These are phyloP conservation scores for Epichloe elymi DNA, from an alignment of 2,329 filamentous ascomycete genomes.

Conservation along the genomic window DNA sequence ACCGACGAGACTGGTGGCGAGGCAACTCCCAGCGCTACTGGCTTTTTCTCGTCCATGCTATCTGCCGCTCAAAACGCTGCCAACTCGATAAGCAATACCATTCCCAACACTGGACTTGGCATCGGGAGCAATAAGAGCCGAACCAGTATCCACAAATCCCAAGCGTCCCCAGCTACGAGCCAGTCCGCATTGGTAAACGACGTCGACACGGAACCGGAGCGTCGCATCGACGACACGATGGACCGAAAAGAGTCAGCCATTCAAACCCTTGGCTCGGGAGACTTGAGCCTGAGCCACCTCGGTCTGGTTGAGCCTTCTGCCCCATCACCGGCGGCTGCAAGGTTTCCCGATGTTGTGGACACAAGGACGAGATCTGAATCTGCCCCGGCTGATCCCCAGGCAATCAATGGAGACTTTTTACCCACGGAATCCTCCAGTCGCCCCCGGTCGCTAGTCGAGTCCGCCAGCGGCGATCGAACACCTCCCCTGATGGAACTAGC, in stretches of 20 bases:
- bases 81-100: slow-evolving; percentile 57
- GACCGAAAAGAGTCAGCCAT: slow-evolving; percentile 61
- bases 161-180: slow-evolving; percentile 11
- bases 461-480: slow-evolving; percentile 42
- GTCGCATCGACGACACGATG: slow-evolving; percentile 20
- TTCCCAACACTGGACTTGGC: slow-evolving; percentile 50
- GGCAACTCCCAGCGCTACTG: slow-evolving; percentile 43
- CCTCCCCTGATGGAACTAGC: slow-evolving; percentile 49
- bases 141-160: slow-evolving; percentile 14
- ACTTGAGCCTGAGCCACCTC: slow-evolving; percentile 78
- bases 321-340: slow-evolving; percentile 44
- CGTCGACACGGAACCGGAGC: slow-evolving; percentile 20
- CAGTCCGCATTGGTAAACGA: slow-evolving; percentile 28
- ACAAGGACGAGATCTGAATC: slow-evolving; percentile 41
- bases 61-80: slow-evolving; percentile 89
- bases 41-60: slow-evolving; percentile 90
- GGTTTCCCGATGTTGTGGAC: slow-evolving; percentile 36
- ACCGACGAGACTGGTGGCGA: slow-evolving; percentile 54
- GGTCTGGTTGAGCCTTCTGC: slow-evolving; percentile 56
- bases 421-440: slow-evolving; percentile 24
- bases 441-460: slow-evolving; percentile 39
- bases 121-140: slow-evolving; percentile 31
- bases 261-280: slow-evolving; percentile 77
- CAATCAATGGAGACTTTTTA: slow-evolving; percentile 13
- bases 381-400: slow-evolving; percentile 36